These are phyloP conservation scores for Colletotrichum viniferum DNA, from an alignment of 2,329 filamentous ascomycete genomes.

Conservation along the genomic window DNA sequence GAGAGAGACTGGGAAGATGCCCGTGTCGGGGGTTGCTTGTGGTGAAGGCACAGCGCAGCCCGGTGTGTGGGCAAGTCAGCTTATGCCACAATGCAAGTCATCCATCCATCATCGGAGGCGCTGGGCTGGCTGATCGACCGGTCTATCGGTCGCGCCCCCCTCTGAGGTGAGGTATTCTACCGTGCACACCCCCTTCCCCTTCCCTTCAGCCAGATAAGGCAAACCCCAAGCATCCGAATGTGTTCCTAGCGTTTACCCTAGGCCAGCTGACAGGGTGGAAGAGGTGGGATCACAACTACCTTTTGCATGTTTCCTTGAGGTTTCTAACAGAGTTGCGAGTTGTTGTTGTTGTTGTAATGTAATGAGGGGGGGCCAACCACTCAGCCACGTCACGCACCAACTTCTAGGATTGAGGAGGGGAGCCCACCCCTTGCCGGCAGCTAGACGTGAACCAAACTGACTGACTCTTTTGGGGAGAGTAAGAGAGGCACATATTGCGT, in stretches of 20 bases:
- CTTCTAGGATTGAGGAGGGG: background rate
- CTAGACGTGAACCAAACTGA: background rate
- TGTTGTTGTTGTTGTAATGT: background rate
- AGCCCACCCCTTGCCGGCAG: background rate
- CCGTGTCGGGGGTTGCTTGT: background rate
- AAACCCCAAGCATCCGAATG: background rate
- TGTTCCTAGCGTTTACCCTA: background rate
- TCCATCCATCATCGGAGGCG: background rate
- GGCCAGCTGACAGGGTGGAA: background rate
- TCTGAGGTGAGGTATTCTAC: background rate
- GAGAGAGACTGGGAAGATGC: background rate
- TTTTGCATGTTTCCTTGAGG: background rate
- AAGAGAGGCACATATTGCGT: background rate
- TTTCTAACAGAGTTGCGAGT: background rate
- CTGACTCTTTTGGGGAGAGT: background rate
- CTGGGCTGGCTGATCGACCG: background rate
- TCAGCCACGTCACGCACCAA: background rate
- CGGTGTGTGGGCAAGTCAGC: constrained; percentile 4
- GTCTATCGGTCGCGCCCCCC: background rate
- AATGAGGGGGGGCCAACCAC: background rate
- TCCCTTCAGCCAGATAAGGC: background rate
- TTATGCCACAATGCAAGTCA: constrained; percentile 19
- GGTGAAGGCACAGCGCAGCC: background rate
- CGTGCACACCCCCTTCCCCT: background rate
- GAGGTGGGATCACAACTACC: background rate